phyloP scores from a whole-genome alignment of 371 early-diverging fungal species.

The Parasitella parasitica region DNA sequence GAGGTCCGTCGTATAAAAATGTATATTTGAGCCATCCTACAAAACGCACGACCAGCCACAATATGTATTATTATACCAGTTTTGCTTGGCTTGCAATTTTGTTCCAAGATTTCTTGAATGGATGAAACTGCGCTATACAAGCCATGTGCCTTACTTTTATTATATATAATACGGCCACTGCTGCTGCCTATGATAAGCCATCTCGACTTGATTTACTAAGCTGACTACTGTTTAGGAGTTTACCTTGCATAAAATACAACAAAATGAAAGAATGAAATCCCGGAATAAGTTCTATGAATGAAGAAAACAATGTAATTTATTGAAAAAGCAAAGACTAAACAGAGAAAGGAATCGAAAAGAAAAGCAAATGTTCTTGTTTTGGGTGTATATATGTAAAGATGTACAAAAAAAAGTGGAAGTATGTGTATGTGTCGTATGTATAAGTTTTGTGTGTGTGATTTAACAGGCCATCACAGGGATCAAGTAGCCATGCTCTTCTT shows the following conservation, averaged over 20 bases:
- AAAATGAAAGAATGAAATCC: not conserved
- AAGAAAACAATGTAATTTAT: not conserved
- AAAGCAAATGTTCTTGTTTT: not conserved
- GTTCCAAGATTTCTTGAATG: too few relatives aligned
- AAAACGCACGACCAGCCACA: too few relatives aligned
- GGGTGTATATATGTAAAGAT: not conserved
- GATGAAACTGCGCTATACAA: not conserved
- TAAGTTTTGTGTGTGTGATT: not conserved
- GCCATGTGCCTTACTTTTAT: not conserved
- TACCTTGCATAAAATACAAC: too few relatives aligned
- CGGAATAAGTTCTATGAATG: not conserved
- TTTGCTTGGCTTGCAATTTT: too few relatives aligned
- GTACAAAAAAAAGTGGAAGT: not conserved
- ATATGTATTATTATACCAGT: too few relatives aligned
- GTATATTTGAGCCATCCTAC: too few relatives aligned
- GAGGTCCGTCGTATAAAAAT: too few relatives aligned
- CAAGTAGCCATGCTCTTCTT: slow-evolving; percentile 26
- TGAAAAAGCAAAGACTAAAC: not conserved
- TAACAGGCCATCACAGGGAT: slow-evolving; percentile 22
- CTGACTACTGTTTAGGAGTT: not conserved
- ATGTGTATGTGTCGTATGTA: not conserved
- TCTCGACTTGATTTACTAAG: not conserved
- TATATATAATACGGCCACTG: too few relatives aligned
- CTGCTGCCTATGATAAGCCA: too few relatives aligned
- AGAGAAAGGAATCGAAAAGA: not conserved